phyloP scores from a whole-genome alignment of 2,329 filamentous ascomycete species.

The Capronia americana region DNA sequence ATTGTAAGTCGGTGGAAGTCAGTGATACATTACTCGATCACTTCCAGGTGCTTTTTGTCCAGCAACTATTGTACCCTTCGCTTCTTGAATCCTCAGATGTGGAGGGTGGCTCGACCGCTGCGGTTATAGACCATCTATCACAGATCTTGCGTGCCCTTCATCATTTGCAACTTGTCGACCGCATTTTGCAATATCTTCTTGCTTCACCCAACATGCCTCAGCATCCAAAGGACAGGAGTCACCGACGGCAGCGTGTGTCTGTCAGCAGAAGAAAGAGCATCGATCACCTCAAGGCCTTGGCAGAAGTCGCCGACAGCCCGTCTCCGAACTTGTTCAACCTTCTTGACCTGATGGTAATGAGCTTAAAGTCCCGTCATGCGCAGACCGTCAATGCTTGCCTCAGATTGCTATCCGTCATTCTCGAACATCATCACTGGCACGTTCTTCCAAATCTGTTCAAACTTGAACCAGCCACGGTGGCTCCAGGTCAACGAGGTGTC shows the following conservation, averaged over 20 bases:
- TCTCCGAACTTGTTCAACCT: conserved; percentile 92
- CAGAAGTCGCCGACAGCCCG: conserved; percentile 73
- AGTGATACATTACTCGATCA: conserved; percentile 93
- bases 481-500: conserved; percentile 60
- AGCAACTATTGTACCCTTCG: conserved; percentile 95
- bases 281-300: conserved; percentile 80
- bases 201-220: conserved; percentile 65
- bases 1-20: conserved; percentile 89
- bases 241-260: conserved; percentile 48
- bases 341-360: conserved; percentile 86
- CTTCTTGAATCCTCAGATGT: conserved; percentile 95
- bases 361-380: conserved; percentile 79
- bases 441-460: conserved; percentile 78
- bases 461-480: conserved; percentile 45
- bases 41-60: conserved; percentile 94
- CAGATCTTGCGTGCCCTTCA: conserved; percentile 90
- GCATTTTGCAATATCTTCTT: conserved; percentile 90
- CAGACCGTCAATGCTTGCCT: conserved; percentile 91
- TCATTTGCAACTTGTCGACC: conserved; percentile 90
- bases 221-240: conserved; percentile 45
- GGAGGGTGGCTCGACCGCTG: conserved; percentile 94
- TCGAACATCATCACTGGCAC: conserved; percentile 87
- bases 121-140: conserved; percentile 89
- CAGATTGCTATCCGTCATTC: conserved; percentile 82
- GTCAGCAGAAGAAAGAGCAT: conserved; percentile 83